phyloP scores from a whole-genome alignment of 768 basidiomycete species.

The Leccinum barrowsii region DNA sequence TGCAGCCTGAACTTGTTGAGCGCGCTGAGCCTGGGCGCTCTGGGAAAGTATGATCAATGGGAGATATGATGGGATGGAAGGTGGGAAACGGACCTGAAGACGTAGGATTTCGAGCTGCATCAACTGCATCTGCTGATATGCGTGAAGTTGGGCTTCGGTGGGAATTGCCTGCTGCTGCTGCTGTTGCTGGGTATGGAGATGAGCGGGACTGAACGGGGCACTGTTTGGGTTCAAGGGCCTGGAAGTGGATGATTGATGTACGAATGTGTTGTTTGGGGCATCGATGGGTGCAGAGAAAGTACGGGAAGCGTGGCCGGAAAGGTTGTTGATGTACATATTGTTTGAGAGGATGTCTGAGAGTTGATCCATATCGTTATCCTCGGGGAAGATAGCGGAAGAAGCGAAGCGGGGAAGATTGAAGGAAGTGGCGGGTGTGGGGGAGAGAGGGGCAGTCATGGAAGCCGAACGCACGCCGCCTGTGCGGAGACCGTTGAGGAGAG shows the following conservation, averaged over 20 bases:
- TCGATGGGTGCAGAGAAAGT: conserved; percentile 75
- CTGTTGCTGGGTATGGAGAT: conserved; percentile 37
- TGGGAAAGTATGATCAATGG: conserved; percentile 27
- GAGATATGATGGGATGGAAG: neutral
- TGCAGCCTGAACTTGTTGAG: conserved; percentile 65
- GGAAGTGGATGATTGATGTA: conserved; percentile 57
- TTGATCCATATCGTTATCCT: conserved; percentile 59
- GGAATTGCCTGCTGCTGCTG: conserved; percentile 28
- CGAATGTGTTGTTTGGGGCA: conserved; percentile 60
- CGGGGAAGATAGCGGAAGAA: conserved; percentile 40
- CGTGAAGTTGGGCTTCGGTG: conserved; percentile 51
- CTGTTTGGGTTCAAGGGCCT: conserved; percentile 52
- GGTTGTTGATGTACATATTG: conserved; percentile 46
- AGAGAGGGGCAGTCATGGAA: conserved; percentile 58
- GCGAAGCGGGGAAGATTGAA: conserved; percentile 64
- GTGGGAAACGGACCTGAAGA: conserved; percentile 57
- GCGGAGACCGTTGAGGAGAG: conserved; percentile 84
- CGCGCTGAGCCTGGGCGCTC: conserved; percentile 63
- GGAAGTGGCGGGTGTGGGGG: conserved; percentile 57
- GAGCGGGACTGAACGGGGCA: conserved; percentile 43
- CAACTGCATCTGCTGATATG: conserved; percentile 73
- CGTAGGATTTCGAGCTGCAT: conserved; percentile 80
- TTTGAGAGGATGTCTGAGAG: conserved; percentile 53
- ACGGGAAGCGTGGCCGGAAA: conserved; percentile 32
- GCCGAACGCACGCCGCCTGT: conserved; percentile 86